Evolutionary conservation across 2,329 filamentous ascomycete genomes (phyloP), one percentile per base, ranked within the genome.

Genomic region (Penicillium sp.): DNA sequence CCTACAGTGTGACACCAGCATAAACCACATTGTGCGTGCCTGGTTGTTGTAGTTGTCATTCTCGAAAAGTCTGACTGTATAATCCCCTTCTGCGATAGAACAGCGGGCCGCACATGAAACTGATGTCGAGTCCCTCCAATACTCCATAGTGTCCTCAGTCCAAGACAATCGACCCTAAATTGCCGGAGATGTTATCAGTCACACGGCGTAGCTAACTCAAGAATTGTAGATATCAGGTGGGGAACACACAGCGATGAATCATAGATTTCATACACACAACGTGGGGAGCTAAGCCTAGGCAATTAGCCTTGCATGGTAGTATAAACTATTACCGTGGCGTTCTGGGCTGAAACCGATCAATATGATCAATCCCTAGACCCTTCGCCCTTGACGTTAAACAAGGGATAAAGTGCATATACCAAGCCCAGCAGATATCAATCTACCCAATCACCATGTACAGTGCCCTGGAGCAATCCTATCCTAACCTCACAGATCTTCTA

Each of bases 391-490:
- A 38, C 31, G 25, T 44, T 36, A 7, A 66, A 61, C 58, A 62
- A 66, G 62, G 63, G 63, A 55, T 50, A 14, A 46, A 56, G 31
- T 42, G 49, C 54, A 61, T 63, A 61, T 57, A 56, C 19, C 30
- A 28, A 53, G 38, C 45, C 19, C 55, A 43, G 12, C 26, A 38
- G 17, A 53, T 19, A 33, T 48, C 36, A 49, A 40, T 25, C n/a
- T 25, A 48, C 14, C 56, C 58, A 62, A 62, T 51, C 36, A 61
- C 16, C 25, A 49, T 9, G 31, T 30, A 16, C 10, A 35, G 9
- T 16, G 33, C 26, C 36, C 26, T 48, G 5, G 12, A 38, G 22
- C 28, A 53, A 51, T 37, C 48, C 6, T 2, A 31, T 46, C 8
- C 12, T 30, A 35, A 46, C n/a, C 16, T 17, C 45, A 26, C 38